Base-by-base conservation (phyloP, 192 early-diverging fungal species). In the Dissophora globulifera region DNA sequence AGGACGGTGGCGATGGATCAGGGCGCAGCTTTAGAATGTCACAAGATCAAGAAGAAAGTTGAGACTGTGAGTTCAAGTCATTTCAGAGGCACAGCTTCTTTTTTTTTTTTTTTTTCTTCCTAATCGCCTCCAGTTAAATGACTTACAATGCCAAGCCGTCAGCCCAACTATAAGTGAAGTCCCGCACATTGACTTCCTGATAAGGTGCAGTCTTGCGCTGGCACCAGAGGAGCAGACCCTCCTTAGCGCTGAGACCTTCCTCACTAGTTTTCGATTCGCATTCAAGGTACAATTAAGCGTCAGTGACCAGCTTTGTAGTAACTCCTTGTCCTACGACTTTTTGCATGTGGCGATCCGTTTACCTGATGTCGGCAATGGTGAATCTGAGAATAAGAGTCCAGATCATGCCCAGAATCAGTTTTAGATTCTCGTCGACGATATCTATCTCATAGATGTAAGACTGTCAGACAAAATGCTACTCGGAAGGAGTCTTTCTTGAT, bases 341-440 rank as follows among this genome's bases (percentile, higher is more conserved):
- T n/a, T n/a, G n/a, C n/a, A n/a, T n/a, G n/a, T n/a, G n/a, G n/a
- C n/a, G n/a, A n/a, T n/a, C n/a, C n/a, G n/a, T n/a, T n/a, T 81
- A 91, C 89, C 68, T 94, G 65, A 97, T 97, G 60, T 94, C 94
- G 32, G 92, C 92, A 76, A 98, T 98, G 23, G 94, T 93, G 76
- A 98, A 98, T 65, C 97, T 88, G 64, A 98, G 84, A 83, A 98
- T 98, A 66, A 98, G 92, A 8, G 90, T 94, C 97, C 97, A 98
- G 60, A 98, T 93, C 87, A 98, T 88, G 16, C 97, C 97, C 15
- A 98, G 82, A 58, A 95, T 91, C 65, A 98, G 87, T 84, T 98
- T 98, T 32, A 79, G 61, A 82, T 97, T 97, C 8, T 85, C 80
- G 76, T 97, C 95, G 20, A 96, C 95, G 75, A 98, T 98, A 86